A percentile compares a stretch with the other conserved stretches of the same genome.
Conservation (phyloP, 768 basidiomycete species). For the Suillus discolor region DNA sequence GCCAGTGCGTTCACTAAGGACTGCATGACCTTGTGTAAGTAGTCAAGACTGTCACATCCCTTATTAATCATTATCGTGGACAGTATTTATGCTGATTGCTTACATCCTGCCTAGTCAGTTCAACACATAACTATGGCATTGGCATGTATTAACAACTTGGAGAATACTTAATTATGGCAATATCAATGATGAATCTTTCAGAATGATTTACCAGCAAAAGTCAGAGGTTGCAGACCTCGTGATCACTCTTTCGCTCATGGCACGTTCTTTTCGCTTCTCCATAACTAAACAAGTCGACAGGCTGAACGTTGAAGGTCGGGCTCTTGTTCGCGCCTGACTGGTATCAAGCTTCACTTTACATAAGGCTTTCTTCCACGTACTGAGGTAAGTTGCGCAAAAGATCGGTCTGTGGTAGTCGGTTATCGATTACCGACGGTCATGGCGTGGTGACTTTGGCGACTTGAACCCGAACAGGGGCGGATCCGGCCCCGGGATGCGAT, state of each 20-base stretch:
- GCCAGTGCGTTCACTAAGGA: background rate
- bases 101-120: background rate
- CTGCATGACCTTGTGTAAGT: background rate
- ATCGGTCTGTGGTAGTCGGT: background rate
- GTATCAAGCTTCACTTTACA: background rate
- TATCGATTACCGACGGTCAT: too few species aligned
- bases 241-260: background rate
- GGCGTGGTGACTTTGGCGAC: too few species aligned
- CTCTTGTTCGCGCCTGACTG: background rate
- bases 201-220: background rate
- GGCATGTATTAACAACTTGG: background rate
- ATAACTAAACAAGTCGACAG: background rate
- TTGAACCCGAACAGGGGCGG: too few species aligned
- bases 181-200: background rate
- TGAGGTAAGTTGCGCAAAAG: background rate
- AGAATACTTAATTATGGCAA: background rate
- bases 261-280: background rate
- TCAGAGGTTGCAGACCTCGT: background rate
- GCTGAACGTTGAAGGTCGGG: background rate
- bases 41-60: too few species aligned
- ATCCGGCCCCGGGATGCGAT: too few species aligned
- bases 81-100: too few species aligned
- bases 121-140: background rate
- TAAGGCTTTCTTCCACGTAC: background rate
- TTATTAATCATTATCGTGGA: too few species aligned